phyloP scores from a whole-genome alignment of 495 filamentous ascomycete genomes.

The Elasticomyces elasticus region DNA sequence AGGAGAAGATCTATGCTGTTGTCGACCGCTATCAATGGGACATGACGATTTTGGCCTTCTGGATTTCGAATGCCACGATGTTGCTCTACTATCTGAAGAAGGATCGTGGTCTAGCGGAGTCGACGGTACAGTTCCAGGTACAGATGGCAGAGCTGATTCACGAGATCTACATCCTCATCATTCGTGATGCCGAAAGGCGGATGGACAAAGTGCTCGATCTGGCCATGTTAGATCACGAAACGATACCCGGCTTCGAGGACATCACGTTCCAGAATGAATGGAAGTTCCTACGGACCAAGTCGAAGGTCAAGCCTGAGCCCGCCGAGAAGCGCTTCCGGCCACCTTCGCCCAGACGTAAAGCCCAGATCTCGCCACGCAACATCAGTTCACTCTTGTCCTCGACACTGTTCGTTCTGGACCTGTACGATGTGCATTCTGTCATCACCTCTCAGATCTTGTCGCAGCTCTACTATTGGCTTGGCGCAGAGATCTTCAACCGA shows the following conservation, averaged over 20 bases:
- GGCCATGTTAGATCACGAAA: conserved; percentile 95
- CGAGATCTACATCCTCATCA: conserved; percentile 98
- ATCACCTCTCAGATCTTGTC: conserved; percentile 86
- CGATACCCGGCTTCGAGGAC: conserved; percentile 93
- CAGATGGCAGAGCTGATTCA: conserved; percentile 93
- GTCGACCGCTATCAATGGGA: conserved; percentile 95
- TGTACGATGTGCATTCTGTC: conserved; percentile 97
- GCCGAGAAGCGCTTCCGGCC: conserved; percentile 87
- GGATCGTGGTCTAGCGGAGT: conserved; percentile 67
- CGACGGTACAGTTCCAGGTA: conserved; percentile 81
- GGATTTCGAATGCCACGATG: conserved; percentile 95
- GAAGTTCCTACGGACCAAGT: conserved; percentile 87
- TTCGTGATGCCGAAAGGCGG: conserved; percentile 89
- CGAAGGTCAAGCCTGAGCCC: conserved; percentile 73
- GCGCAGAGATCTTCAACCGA: conserved; percentile 94
- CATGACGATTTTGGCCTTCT: conserved; percentile 98
- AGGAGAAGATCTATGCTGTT: conserved; percentile 93
- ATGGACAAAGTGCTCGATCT: conserved; percentile 92
- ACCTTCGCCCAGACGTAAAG: conserved; percentile 86
- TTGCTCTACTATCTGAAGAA: conserved; percentile 96
- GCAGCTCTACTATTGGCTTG: conserved; percentile 92
- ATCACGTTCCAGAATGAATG: conserved; percentile 96
- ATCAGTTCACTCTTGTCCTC: conserved; percentile 95
- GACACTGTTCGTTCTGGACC: conserved; percentile 90
- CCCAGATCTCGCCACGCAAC: conserved; percentile 85